These are phyloP conservation scores for Aspergillus aculeatus DNA, from an alignment of 2,329 filamentous ascomycete species.

Conservation along the genomic window DNA sequence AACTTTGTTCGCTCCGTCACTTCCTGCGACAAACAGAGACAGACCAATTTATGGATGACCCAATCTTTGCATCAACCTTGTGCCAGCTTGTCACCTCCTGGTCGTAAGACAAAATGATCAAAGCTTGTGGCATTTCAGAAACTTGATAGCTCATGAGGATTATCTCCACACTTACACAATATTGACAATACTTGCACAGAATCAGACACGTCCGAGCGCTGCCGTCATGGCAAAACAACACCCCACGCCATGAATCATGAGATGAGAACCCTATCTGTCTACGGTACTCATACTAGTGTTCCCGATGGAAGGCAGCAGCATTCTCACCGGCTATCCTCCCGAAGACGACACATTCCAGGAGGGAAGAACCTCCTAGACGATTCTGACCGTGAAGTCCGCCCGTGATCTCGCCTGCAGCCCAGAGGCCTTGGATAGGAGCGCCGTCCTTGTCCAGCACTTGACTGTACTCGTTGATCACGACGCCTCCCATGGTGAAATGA, in stretches of 20 bases:
- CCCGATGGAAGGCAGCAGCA: slow-evolving; percentile 38
- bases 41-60: neutral
- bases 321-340: slow-evolving; percentile 57
- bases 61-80: neutral
- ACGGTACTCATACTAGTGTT: slow-evolving; percentile 8
- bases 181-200: neutral
- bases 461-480: slow-evolving; percentile 54
- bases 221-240: neutral
- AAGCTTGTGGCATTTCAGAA: neutral
- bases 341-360: slow-evolving; percentile 65
- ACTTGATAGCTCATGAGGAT: neutral
- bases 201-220: neutral
- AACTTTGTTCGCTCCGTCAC: neutral
- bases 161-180: neutral
- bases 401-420: slow-evolving; percentile 64
- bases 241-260: too few species aligned
- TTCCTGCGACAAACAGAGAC: neutral
- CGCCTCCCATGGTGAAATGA: slow-evolving; percentile 68
- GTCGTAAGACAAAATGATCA: neutral
- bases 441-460: slow-evolving; percentile 50
- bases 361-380: slow-evolving; percentile 59
- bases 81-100: neutral
- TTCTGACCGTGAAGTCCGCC: slow-evolving; percentile 65
- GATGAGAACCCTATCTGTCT: too few species aligned
- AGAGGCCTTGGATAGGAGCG: slow-evolving; percentile 55